phyloP scores from a whole-genome alignment of 2,329 filamentous ascomycete genomes.

The Zopfia rhizophila region DNA sequence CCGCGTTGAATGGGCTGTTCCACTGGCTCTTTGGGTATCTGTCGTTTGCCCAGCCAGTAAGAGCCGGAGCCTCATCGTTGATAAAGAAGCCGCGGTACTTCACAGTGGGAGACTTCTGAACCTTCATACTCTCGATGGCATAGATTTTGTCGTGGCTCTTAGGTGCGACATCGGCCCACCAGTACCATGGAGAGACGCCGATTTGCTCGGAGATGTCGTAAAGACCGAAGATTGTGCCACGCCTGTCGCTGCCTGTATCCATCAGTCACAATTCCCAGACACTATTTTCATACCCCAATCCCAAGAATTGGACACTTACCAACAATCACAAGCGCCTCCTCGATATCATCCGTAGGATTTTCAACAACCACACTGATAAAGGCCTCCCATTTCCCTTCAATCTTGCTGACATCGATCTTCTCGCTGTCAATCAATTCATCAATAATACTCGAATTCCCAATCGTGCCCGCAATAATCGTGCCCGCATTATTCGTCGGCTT shows the following conservation, averaged over 20 bases:
- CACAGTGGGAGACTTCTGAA: conserved; percentile 69
- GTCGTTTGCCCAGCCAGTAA: conserved; percentile 73
- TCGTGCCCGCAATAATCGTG: conserved; percentile 74
- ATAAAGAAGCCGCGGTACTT: conserved; percentile 77
- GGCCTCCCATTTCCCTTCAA: conserved; percentile 75
- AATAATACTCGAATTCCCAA: conserved; percentile 72
- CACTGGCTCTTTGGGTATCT: conserved; percentile 61
- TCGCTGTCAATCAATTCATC: conserved; percentile 65
- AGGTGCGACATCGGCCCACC: conserved; percentile 71
- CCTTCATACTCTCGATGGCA: conserved; percentile 63
- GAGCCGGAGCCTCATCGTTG: conserved; percentile 74
- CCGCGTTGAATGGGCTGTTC: conserved; percentile 60
- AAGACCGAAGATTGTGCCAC: conserved; percentile 75
- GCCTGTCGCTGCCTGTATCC: conserved; percentile 66
- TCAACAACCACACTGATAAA: conserved; percentile 70
- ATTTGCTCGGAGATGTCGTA: conserved; percentile 80
- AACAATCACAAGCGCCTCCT: conserved; percentile 72
- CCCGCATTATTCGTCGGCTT: conserved; percentile 29
- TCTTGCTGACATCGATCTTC: conserved; percentile 67
- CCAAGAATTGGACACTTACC: conserved; percentile 49
- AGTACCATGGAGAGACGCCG: conserved; percentile 77
- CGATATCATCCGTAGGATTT: conserved; percentile 66
- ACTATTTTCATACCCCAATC: too few relatives aligned
- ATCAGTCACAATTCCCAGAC: too few relatives aligned
- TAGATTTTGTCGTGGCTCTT: conserved; percentile 65